A percentile compares a stretch with the other conserved stretches of the same genome.
phyloP scores from a whole-genome alignment of 805 yeast species.

The Suhomyces sp. region DNA sequence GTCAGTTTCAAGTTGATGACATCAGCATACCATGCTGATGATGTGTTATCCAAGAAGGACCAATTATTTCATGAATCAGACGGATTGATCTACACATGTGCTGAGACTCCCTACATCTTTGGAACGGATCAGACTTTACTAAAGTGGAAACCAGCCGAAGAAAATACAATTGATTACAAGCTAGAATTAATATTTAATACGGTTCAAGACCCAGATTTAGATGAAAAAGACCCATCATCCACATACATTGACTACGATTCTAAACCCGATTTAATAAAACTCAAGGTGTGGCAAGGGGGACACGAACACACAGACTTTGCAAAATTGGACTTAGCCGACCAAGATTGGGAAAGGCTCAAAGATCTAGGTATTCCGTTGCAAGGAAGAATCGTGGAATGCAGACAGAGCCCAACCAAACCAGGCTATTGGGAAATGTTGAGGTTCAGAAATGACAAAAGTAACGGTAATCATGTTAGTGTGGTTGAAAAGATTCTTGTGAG shows the following conservation, averaged over 20 bases:
- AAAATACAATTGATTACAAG: constrained; percentile 89
- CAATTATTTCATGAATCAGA: constrained; percentile 85
- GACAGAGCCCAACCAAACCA: constrained; percentile 52
- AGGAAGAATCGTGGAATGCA: constrained; percentile 85
- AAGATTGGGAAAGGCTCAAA: constrained; percentile 80
- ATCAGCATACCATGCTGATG: constrained; percentile 71
- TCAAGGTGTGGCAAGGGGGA: constrained; percentile 79
- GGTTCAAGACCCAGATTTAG: constrained; percentile 61
- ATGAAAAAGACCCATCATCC: constrained; percentile 64
- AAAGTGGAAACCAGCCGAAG: constrained; percentile 98
- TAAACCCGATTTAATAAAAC: constrained; percentile 60
- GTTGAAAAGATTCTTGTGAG: constrained; percentile 81
- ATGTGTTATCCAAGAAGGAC: constrained; percentile 69
- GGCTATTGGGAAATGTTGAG: constrained; percentile 82
- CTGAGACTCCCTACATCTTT: constrained; percentile 78
- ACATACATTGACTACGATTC: constrained; percentile 80
- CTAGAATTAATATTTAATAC: constrained; percentile 59
- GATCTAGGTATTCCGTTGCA: constrained; percentile 74
- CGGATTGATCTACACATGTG: constrained; percentile 91
- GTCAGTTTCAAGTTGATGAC: constrained; percentile 88
- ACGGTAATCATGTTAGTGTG: constrained; percentile 81
- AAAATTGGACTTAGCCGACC: constrained; percentile 58
- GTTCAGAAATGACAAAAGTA: constrained; percentile 88
- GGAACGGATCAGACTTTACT: constrained; percentile 86
- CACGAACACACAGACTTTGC: constrained; percentile 62